These are phyloP conservation scores for Setomelanomma holmii DNA, from an alignment of 2,329 filamentous ascomycete species.

Conservation along the genomic window DNA sequence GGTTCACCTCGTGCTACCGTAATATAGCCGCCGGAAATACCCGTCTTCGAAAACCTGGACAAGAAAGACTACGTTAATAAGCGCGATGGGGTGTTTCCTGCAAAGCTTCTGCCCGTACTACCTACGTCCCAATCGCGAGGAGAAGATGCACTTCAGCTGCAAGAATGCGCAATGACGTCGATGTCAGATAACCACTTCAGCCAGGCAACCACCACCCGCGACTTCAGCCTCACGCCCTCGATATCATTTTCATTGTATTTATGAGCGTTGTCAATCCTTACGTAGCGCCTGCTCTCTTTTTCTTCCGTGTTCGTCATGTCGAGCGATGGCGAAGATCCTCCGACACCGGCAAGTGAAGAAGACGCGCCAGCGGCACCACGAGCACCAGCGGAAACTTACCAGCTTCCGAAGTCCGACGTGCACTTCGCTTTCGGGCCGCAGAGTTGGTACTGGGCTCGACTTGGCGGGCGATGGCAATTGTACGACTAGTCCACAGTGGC, in stretches of 20 bases:
- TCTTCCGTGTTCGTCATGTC: not conserved
- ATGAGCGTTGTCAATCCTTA: too few relatives aligned
- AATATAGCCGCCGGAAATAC: too few relatives aligned
- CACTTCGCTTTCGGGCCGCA: constrained; percentile 3
- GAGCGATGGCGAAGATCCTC: not conserved
- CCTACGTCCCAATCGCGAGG: too few relatives aligned
- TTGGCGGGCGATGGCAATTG: not conserved
- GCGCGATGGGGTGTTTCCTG: too few relatives aligned
- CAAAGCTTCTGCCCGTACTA: too few relatives aligned
- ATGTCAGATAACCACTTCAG: not conserved
- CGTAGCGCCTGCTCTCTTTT: too few relatives aligned
- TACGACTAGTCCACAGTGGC: too few relatives aligned
- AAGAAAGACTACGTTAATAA: too few relatives aligned
- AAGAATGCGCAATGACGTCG: not conserved
- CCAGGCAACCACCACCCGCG: not conserved
- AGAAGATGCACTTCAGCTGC: too few relatives aligned
- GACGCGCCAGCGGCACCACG: not conserved
- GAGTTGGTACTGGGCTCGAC: constrained; percentile 2
- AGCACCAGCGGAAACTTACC: not conserved
- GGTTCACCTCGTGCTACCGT: too few relatives aligned
- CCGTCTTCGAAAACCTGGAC: too few relatives aligned
- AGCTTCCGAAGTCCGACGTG: not conserved
- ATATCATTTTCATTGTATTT: too few relatives aligned
- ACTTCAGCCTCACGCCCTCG: not conserved
- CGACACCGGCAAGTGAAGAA: not conserved